These are phyloP conservation scores for Rhodamnia argentea DNA, from an alignment of 345 rosid species.

Conservation along the genomic window DNA sequence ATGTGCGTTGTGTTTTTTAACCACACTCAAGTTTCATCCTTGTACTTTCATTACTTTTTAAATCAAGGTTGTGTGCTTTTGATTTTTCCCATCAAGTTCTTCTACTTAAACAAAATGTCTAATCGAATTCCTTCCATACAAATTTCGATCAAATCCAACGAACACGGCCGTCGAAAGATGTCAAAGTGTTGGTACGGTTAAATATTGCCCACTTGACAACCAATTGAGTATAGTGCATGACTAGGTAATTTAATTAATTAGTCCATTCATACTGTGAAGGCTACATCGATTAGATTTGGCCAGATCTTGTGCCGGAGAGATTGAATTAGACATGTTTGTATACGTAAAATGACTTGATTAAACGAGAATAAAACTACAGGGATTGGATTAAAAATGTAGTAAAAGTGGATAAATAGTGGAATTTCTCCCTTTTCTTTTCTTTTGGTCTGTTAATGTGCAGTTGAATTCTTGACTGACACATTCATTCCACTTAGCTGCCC, in stretches of 20 bases:
- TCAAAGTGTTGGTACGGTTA: neutral
- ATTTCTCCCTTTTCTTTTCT: neutral
- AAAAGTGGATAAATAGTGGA: neutral
- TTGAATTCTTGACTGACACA: neutral
- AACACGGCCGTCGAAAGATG: neutral
- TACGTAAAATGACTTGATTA: neutral
- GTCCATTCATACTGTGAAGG: neutral
- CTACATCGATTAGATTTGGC: neutral
- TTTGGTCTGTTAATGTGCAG: neutral
- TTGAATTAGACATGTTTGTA: neutral
- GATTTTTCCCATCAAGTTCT: neutral
- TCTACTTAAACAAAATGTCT: neutral
- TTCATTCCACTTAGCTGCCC: neutral
- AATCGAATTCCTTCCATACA: neutral
- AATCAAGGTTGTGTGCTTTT: neutral
- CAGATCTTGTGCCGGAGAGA: neutral
- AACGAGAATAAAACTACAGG: neutral
- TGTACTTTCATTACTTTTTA: neutral
- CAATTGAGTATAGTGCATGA: neutral
- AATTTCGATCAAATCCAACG: neutral
- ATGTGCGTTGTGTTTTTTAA: too few relatives aligned
- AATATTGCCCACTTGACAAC: neutral
- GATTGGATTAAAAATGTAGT: neutral
- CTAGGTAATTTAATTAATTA: neutral
- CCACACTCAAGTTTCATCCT: too few relatives aligned